Evolutionary conservation across 1,284 basidiomycete species (phyloP).

Genomic region (Cutaneotrichosporon cutaneum): DNA sequence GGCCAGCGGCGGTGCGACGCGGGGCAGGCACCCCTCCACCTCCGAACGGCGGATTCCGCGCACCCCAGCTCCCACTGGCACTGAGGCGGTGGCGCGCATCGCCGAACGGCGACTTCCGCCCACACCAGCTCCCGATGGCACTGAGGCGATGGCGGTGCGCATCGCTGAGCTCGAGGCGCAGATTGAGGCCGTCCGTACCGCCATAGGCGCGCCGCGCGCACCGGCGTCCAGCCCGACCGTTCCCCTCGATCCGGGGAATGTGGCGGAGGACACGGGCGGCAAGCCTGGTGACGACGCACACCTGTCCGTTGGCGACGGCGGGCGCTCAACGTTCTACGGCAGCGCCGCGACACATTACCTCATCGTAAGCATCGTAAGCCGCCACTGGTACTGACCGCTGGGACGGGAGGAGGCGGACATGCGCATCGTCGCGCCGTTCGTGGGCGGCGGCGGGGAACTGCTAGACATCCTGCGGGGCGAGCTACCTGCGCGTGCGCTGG

Average conservation of each 20-base stretch:
- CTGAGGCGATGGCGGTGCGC: neutral
- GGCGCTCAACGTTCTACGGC: conserved; percentile 20
- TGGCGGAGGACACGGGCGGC: neutral
- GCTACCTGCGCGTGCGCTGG: conserved; percentile 4
- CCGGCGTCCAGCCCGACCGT: neutral
- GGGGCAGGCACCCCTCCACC: too few relatives aligned
- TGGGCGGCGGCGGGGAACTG: neutral
- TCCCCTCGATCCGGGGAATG: neutral
- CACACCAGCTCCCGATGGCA: neutral
- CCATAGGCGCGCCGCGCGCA: neutral
- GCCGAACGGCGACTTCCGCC: too few relatives aligned
- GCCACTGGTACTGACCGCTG: neutral
- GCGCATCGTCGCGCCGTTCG: neutral
- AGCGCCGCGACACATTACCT: conserved; percentile 21
- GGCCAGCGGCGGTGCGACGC: too few relatives aligned
- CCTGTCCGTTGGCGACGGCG: conserved; percentile 18
- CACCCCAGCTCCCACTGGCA: neutral
- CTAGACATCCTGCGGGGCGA: neutral
- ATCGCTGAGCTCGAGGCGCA: conserved; percentile 4
- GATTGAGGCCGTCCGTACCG: neutral
- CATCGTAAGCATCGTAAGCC: conserved; percentile 15
- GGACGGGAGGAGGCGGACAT: neutral
- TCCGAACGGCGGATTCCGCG: too few relatives aligned
- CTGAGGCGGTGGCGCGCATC: neutral
- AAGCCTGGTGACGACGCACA: conserved; percentile 6